Conservation (phyloP, 83 land plant genomes). For the Picea abies region DNA sequence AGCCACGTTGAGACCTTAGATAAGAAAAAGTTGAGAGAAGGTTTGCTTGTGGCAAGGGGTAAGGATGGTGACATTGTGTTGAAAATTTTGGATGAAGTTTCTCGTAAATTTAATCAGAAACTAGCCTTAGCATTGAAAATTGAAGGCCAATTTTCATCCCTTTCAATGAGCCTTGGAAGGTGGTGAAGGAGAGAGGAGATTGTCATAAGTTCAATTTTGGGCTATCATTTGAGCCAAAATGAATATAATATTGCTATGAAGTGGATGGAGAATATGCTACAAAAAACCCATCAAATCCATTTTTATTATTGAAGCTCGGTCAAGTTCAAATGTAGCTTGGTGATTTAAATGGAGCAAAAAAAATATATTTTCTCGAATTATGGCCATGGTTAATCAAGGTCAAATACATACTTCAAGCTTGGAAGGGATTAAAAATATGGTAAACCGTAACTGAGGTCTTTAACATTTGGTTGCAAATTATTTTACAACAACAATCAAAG, state of each 20-base stretch:
- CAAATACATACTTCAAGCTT: conserved; percentile 3
- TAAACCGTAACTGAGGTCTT: no score
- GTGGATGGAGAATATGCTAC: conserved; percentile 49
- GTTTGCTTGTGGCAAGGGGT: background rate
- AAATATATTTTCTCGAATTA: conserved; percentile 50
- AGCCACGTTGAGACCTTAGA: background rate
- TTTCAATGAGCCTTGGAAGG: conserved; percentile 3
- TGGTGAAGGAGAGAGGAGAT: conserved; percentile 70
- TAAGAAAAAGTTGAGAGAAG: background rate
- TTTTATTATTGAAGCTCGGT: conserved; percentile 75
- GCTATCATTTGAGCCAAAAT: conserved; percentile 62
- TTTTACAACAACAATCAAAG: no score
- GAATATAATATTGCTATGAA: conserved; percentile 66
- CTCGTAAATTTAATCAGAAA: conserved; percentile 31
- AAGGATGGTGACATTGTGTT: background rate
- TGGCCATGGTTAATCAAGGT: conserved; percentile 19
- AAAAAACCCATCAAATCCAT: conserved; percentile 43
- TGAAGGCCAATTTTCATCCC: background rate
- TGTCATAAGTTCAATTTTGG: conserved; percentile 49
- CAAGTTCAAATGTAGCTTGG: conserved; percentile 89
- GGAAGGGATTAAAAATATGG: no score
- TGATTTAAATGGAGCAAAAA: conserved; percentile 67
- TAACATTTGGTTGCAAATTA: no score
- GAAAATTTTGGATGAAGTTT: conserved; percentile 26
- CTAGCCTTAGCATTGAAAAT: background rate